These are phyloP conservation scores for Coprinellus aureogranulatus DNA, from an alignment of 768 basidiomycete genomes.

Conservation along the genomic window DNA sequence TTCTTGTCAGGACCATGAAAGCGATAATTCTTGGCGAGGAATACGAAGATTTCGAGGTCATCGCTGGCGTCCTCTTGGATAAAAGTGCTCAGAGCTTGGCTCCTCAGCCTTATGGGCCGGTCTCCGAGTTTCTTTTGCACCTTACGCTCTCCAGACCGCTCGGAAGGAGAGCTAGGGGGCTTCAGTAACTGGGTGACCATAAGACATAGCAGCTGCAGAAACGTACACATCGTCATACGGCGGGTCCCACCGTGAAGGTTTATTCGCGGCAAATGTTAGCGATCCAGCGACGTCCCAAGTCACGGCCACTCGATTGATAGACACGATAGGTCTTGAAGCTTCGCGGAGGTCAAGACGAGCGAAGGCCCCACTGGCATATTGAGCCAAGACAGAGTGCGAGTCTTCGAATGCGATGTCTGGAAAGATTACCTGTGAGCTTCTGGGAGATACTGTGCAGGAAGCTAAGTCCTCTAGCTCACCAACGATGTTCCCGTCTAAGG, in stretches of 20 bases:
- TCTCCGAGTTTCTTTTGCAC: constrained; percentile 63
- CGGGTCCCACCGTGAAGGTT: constrained; percentile 52
- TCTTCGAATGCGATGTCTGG: constrained; percentile 69
- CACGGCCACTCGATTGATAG: constrained; percentile 58
- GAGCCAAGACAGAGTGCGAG: constrained; percentile 69
- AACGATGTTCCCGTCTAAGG: constrained; percentile 69
- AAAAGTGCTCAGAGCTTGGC: constrained; percentile 60
- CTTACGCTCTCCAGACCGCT: constrained; percentile 29
- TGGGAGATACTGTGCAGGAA: too few species aligned
- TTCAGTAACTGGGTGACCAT: not conserved
- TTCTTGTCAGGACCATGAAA: constrained; percentile 47
- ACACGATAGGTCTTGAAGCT: constrained; percentile 61
- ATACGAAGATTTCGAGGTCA: constrained; percentile 50
- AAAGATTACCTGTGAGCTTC: too few species aligned
- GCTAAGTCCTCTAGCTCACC: constrained; percentile 60
- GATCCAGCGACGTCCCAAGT: constrained; percentile 69
- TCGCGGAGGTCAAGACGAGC: constrained; percentile 75
- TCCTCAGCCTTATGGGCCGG: constrained; percentile 41
- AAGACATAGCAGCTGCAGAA: not conserved
- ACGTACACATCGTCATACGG: constrained; percentile 72
- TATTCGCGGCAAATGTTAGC: constrained; percentile 64
- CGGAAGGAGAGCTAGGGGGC: constrained; percentile 37
- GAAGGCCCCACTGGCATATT: constrained; percentile 74
- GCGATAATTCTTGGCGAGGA: constrained; percentile 63
- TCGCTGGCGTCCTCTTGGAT: constrained; percentile 31